phyloP scores from a whole-genome alignment of 2,329 filamentous ascomycete genomes.

The Tolypocladium tundrense region DNA sequence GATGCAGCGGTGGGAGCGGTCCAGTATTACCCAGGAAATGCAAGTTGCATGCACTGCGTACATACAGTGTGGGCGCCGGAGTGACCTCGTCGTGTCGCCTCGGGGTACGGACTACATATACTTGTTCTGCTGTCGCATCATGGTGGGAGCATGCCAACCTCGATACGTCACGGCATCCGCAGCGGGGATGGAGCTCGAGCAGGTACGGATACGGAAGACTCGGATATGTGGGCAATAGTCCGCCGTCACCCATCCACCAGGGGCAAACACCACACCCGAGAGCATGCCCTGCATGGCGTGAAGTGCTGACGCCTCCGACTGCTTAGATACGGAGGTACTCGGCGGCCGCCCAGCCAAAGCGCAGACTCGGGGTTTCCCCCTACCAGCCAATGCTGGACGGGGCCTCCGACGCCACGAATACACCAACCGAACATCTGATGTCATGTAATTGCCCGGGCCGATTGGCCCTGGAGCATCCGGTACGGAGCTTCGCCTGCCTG shows the following conservation, averaged over 20 bases:
- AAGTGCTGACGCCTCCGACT: too few species aligned
- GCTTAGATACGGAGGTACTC: too few species aligned
- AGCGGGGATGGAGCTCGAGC: neutral
- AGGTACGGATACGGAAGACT: neutral
- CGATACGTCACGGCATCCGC: neutral
- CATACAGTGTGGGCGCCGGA: neutral
- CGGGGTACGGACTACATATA: too few species aligned
- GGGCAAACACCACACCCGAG: too few species aligned
- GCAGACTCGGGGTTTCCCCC: too few species aligned
- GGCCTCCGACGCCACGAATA: too few species aligned
- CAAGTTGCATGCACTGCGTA: neutral
- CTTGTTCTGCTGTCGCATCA: too few species aligned
- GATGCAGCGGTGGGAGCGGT: neutral
- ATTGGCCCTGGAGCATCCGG: neutral
- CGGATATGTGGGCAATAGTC: neutral
- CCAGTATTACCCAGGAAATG: neutral
- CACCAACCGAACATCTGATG: neutral
- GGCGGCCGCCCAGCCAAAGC: too few species aligned
- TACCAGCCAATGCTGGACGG: too few species aligned
- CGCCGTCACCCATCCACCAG: too few species aligned
- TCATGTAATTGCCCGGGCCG: neutral
- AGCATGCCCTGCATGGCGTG: too few species aligned
- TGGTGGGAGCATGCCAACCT: neutral
- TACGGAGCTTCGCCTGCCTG: neutral
- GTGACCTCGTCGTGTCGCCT: neutral